Percentiles rank a stretch among this genome's conserved stretches.
Evolutionary conservation across 1,284 basidiomycete species (phyloP).

Genomic region (Austroboletus olivaceoglutinosus): DNA sequence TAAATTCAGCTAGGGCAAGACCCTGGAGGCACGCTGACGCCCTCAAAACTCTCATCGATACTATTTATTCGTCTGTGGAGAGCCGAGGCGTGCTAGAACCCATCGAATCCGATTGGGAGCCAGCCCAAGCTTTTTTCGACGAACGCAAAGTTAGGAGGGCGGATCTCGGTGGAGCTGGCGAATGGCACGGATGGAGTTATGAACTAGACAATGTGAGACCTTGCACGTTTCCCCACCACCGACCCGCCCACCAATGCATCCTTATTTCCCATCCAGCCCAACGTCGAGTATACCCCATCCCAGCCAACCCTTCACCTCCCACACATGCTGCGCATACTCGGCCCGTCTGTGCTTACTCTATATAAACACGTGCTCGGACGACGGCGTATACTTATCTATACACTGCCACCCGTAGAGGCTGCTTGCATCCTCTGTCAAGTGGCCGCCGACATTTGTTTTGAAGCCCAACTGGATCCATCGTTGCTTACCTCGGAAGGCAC

Average conservation of each 20-base stretch:
- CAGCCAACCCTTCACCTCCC: constrained; percentile 41
- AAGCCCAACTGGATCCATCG: constrained; percentile 44
- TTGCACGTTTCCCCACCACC: not conserved
- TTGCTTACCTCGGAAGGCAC: constrained; percentile 19
- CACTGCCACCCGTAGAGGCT: constrained; percentile 71
- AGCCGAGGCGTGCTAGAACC: constrained; percentile 48
- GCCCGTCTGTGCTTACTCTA: constrained; percentile 70
- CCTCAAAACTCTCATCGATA: constrained; percentile 56
- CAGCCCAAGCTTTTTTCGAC: constrained; percentile 62
- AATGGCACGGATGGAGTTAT: constrained; percentile 64
- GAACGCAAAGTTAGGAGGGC: constrained; percentile 48
- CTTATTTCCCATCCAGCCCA: constrained; percentile 25
- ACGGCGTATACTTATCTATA: constrained; percentile 70
- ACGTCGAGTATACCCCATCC: constrained; percentile 34
- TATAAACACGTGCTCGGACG: constrained; percentile 76
- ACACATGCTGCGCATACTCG: constrained; percentile 65
- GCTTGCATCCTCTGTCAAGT: constrained; percentile 75
- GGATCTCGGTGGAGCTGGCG: constrained; percentile 50
- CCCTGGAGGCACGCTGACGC: constrained; percentile 69
- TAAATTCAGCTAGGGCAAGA: constrained; percentile 57
- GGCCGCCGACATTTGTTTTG: constrained; percentile 68
- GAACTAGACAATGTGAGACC: constrained; percentile 54
- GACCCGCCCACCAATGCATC: not conserved
- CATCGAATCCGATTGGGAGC: constrained; percentile 60
- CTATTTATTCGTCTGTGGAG: constrained; percentile 54